A percentile compares a stretch with the other conserved stretches of the same genome.
phyloP scores from a whole-genome alignment of 441 rosid species.

The Euphorbia celastroides region DNA sequence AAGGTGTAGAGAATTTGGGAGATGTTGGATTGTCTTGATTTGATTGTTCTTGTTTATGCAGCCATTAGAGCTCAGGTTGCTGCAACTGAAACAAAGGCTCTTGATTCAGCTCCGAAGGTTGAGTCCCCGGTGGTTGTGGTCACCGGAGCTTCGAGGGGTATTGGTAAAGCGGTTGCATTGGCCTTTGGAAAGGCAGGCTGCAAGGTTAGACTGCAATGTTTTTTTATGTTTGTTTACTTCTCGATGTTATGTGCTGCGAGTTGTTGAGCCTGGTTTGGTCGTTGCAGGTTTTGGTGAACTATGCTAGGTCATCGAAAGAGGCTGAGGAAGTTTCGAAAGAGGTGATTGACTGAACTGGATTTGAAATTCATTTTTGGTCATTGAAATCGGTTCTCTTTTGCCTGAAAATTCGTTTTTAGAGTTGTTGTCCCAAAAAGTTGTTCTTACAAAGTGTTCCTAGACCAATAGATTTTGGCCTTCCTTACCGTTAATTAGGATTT shows the following conservation, averaged over 20 bases:
- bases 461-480: too few relatives aligned
- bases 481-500: too few relatives aligned
- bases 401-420: background rate
- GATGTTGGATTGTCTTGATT: background rate
- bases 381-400: background rate
- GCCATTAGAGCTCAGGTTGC: slow-evolving; percentile 6
- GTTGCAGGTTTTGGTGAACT: slow-evolving; percentile 86
- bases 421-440: too few relatives aligned
- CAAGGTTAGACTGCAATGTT: slow-evolving; percentile 43
- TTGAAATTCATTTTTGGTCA: background rate
- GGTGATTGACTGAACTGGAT: slow-evolving; percentile 14
- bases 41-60: background rate
- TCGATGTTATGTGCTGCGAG: background rate
- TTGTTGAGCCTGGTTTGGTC: slow-evolving; percentile 5
- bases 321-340: slow-evolving; percentile 88
- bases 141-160: slow-evolving; percentile 97
- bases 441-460: too few relatives aligned
- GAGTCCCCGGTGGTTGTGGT: slow-evolving; percentile 86
- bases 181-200: slow-evolving; percentile 85
- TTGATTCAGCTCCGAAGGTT: slow-evolving; percentile 24
- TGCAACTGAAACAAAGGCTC: background rate
- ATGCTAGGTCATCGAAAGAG: slow-evolving; percentile 87
- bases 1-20: background rate
- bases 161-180: slow-evolving; percentile 79
- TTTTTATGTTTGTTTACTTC: background rate